Evolutionary conservation across 768 basidiomycete genomes (phyloP).

Genomic region (Boletus patriciae): DNA sequence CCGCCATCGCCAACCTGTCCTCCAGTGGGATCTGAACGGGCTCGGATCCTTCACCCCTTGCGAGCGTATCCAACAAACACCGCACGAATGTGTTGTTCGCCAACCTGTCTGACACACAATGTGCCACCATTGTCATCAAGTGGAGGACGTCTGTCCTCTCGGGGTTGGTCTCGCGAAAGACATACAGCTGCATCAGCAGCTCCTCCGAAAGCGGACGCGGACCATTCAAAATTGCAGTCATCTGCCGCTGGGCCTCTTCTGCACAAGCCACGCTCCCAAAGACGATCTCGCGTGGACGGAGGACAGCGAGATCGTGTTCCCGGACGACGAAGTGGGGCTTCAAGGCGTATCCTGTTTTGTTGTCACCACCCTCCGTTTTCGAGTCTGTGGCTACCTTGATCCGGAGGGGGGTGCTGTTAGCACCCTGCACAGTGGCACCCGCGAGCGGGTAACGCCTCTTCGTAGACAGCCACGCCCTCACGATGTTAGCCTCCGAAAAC

Average conservation of each 20-base stretch:
- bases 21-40: slow-evolving; percentile 29
- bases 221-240: slow-evolving; percentile 33
- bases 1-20: no score
- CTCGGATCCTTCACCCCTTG: neutral
- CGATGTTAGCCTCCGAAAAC: slow-evolving; percentile 37
- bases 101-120: slow-evolving; percentile 52
- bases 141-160: slow-evolving; percentile 41
- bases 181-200: slow-evolving; percentile 41
- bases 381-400: neutral
- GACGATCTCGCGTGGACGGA: slow-evolving; percentile 40
- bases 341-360: neutral
- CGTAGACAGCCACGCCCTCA: slow-evolving; percentile 44
- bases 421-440: slow-evolving; percentile 39
- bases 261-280: slow-evolving; percentile 34
- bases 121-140: slow-evolving; percentile 45
- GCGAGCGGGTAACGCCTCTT: slow-evolving; percentile 54
- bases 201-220: slow-evolving; percentile 43
- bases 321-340: slow-evolving; percentile 41
- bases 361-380: neutral
- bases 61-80: slow-evolving; percentile 46
- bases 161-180: slow-evolving; percentile 37
- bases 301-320: slow-evolving; percentile 35
- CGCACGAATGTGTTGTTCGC: slow-evolving; percentile 43
- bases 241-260: slow-evolving; percentile 35
- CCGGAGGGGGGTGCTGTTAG: neutral